Percentiles rank a stretch among this genome's conserved stretches.
phyloP scores from a whole-genome alignment of 768 basidiomycete genomes.

The Amanita pseudoporphyria region DNA sequence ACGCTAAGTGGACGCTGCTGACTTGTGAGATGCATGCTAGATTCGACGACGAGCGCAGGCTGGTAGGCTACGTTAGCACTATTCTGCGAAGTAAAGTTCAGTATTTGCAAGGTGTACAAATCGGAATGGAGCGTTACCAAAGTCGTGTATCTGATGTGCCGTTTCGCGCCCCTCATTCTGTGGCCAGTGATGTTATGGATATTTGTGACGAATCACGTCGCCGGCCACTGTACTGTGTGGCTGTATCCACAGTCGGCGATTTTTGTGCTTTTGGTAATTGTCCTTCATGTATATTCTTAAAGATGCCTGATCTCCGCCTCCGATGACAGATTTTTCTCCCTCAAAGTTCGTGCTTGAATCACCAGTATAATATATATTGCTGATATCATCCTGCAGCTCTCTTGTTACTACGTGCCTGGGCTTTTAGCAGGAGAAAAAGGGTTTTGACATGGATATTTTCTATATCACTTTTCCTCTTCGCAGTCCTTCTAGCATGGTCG shows the following conservation, averaged over 20 bases:
- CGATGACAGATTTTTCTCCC: not conserved
- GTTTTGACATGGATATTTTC: not conserved
- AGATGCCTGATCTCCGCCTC: not conserved
- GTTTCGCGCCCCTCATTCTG: not conserved
- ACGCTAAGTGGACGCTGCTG: no score
- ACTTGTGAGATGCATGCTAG: not conserved
- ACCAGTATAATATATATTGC: not conserved
- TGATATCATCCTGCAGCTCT: not conserved
- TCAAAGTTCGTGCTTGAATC: not conserved
- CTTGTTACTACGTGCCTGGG: not conserved
- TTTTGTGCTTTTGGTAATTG: not conserved
- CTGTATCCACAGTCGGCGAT: not conserved
- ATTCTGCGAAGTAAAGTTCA: not conserved
- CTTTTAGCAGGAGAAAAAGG: not conserved
- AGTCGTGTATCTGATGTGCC: not conserved
- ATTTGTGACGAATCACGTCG: not conserved
- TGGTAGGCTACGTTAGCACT: no score
- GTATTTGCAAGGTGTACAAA: not conserved
- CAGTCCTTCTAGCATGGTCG: not conserved
- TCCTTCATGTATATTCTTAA: not conserved
- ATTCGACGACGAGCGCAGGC: no score
- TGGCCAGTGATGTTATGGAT: not conserved
- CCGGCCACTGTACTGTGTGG: not conserved
- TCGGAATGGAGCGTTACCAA: not conserved
- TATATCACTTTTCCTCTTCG: not conserved